These are phyloP conservation scores for Cladophialophora bantiana DNA, from an alignment of 2,329 filamentous ascomycete genomes.

Conservation along the genomic window DNA sequence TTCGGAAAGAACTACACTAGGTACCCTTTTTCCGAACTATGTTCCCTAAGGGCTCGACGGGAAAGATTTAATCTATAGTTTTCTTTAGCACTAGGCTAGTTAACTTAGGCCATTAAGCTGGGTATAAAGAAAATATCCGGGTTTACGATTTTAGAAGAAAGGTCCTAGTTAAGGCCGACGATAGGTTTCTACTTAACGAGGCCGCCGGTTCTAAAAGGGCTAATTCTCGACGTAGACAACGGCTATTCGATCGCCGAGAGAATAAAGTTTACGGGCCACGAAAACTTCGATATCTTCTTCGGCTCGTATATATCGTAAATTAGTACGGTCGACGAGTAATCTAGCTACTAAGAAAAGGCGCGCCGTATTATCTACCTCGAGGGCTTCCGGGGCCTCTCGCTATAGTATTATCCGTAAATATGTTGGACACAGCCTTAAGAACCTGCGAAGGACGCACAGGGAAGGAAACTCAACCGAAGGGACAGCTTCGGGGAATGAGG, in stretches of 20 bases:
- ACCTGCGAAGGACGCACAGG: too few relatives aligned
- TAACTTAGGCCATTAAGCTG: constrained; percentile 27
- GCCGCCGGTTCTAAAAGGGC: constrained; percentile 15
- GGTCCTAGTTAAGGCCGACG: constrained; percentile 37
- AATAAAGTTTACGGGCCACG: constrained; percentile 38
- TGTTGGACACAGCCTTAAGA: too few relatives aligned
- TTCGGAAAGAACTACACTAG: constrained; percentile 31
- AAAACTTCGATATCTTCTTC: constrained; percentile 37
- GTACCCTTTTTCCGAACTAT: constrained; percentile 39
- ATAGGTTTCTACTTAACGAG: constrained; percentile 30
- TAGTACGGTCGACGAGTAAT: constrained; percentile 35
- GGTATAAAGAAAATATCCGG: constrained; percentile 37
- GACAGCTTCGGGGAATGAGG: too few relatives aligned
- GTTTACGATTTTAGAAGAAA: constrained; percentile 33
- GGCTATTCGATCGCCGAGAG: constrained; percentile 28
- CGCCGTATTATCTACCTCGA: constrained; percentile 36
- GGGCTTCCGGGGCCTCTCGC: constrained; percentile 36
- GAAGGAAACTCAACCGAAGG: too few relatives aligned
- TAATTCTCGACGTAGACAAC: too few relatives aligned
- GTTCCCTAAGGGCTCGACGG: constrained; percentile 26
- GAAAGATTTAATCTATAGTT: constrained; percentile 34
- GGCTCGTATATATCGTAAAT: constrained; percentile 37
- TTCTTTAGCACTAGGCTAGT: constrained; percentile 33
- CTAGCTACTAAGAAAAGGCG: constrained; percentile 36
- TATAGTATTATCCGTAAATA: constrained; percentile 36